Evolutionary conservation across 306 rosid genomes (phyloP).

Genomic region (Trifolium fragiferum): DNA sequence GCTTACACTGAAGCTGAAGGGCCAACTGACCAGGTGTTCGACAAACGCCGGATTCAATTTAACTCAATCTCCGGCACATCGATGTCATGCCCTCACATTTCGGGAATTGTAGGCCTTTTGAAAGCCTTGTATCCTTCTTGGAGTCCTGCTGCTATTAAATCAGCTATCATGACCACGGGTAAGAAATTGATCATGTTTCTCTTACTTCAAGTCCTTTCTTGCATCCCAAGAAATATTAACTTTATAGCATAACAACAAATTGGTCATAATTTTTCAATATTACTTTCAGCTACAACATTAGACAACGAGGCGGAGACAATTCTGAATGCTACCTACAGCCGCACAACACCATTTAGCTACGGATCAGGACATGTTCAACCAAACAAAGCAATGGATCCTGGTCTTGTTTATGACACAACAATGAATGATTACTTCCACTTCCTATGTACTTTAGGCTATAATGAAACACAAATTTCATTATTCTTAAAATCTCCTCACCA

Average conservation of each 20-base stretch:
- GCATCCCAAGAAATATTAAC: background rate
- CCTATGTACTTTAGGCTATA: constrained; percentile 74
- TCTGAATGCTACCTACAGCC: constrained; percentile 57
- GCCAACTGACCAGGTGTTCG: constrained; percentile 73
- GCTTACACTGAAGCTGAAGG: constrained; percentile 82
- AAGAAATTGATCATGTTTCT: constrained; percentile 35
- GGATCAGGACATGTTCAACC: constrained; percentile 89
- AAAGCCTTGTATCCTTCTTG: constrained; percentile 76
- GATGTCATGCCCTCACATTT: constrained; percentile 94
- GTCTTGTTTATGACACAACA: constrained; percentile 77
- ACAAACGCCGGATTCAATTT: constrained; percentile 60
- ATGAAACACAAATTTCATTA: constrained; percentile 51
- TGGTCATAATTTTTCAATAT: background rate
- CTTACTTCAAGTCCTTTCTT: background rate
- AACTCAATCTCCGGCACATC: constrained; percentile 92
- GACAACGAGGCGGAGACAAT: constrained; percentile 65
- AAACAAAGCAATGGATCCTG: constrained; percentile 83
- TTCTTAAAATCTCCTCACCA: constrained; percentile 52
- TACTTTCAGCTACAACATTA: constrained; percentile 57
- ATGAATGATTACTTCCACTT: constrained; percentile 64
- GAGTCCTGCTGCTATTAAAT: constrained; percentile 90
- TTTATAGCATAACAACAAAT: background rate
- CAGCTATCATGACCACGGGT: constrained; percentile 98
- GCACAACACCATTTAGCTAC: constrained; percentile 78
- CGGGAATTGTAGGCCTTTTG: constrained; percentile 78